Evolutionary conservation across 805 yeast genomes (phyloP), one percentile per base, ranked within the genome.

Genomic region (Lipomyces sp.): DNA sequence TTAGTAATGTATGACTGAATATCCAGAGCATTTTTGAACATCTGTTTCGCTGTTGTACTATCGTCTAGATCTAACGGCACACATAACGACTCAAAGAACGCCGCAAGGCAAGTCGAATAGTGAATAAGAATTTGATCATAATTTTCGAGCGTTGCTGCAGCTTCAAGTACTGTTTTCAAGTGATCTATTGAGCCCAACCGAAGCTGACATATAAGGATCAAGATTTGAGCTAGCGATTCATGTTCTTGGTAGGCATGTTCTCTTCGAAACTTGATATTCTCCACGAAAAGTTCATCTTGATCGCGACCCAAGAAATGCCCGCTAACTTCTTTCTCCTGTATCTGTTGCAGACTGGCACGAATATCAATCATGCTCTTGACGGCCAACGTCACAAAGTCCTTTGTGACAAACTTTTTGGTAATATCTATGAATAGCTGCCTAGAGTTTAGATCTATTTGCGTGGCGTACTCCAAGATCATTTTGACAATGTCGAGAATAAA

Each of bases 111-210:
- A 29, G 96, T 93, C 4, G 90, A 71, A 66, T 83, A 85, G 74
- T 90, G 90, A 35, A 90, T 74, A 18, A 86, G 77, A 66, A 90
- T 84, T 30, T 84, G 78, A 75, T 92, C 96, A 70, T 88, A 85
- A 2, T 86, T 82, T 33, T 81, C 82, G 57, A 89, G 78, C 6
- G 80, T 74, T 1, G 82, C 77, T 3, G 87, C 75, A 62, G 83
- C 87, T 7, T 79, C 74, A 1, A 88, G 68, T 7, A 88, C 64
- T 18, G 76, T 73, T 18, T 73, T 70, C 71, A 83, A 83, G 4
- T 81, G 76, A 0, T 78, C 32, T 34, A 59, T 57, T 7, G 75
- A 6, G 77, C 78, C 50, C 76, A 70, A 1, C 78, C 71, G 33
- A 74, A 66, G 51, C 80, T 79, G 50, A 79, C 79, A 2, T 80